phyloP scores from a whole-genome alignment of 192 early-diverging fungal species.

The Thoreauomyces humboldtii region DNA sequence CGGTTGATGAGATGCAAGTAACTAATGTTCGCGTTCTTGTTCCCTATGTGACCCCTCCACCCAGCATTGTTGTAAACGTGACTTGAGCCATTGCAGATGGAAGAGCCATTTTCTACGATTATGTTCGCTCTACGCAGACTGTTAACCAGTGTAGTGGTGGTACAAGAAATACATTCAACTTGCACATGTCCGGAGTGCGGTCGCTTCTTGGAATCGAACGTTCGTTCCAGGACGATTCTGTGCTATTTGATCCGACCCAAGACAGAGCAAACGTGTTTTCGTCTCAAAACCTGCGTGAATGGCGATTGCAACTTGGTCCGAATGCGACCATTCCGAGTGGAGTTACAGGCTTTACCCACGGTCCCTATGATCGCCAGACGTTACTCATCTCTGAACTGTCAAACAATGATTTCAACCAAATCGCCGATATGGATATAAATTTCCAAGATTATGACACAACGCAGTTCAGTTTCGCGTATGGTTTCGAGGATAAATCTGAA shows the following conservation, averaged over 20 bases:
- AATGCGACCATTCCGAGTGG: conserved; percentile 5
- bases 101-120: conserved; percentile 15
- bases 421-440: conserved; percentile 13
- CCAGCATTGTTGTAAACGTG: neutral
- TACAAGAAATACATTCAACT: conserved; percentile 12
- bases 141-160: conserved; percentile 1
- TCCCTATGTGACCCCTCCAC: conserved; percentile 8
- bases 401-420: conserved; percentile 10
- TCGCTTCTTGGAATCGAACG: conserved; percentile 7
- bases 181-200: conserved; percentile 13
- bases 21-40: neutral
- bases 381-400: neutral
- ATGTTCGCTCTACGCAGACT: conserved; percentile 7
- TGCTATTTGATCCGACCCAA: conserved; percentile 7
- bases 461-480: neutral
- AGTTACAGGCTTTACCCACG: conserved; percentile 8
- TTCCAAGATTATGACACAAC: conserved; percentile 14
- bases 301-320: neutral
- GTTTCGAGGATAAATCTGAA: conserved; percentile 7
- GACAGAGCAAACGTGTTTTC: conserved; percentile 12
- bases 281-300: conserved; percentile 9
- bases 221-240: conserved; percentile 10
- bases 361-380: conserved; percentile 7
- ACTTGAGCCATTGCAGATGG: conserved; percentile 3
- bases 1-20: neutral